Base-by-base conservation (phyloP, 768 basidiomycete genomes). In the Leccinum imitatum region DNA sequence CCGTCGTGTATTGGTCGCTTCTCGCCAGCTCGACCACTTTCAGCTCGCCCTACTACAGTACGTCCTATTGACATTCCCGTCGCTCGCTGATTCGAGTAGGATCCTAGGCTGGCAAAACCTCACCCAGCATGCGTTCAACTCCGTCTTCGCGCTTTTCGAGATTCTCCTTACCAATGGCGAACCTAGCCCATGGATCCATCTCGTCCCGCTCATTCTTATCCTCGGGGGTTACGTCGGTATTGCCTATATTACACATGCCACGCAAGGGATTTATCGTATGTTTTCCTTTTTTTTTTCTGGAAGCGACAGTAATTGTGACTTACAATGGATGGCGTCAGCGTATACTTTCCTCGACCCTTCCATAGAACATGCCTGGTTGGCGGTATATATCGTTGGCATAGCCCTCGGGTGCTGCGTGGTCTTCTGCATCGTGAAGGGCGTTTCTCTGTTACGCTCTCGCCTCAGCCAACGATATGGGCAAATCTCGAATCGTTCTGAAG, bases 231-330 rank as follows among this genome's bases (percentile, higher is more conserved):
- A 91, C 65, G 72, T 90, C 17, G 87, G 80, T 23, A 73, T 91
- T 1, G 89, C 88, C 11, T 91, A 90, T 64, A 79, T 91, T 56
- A 88, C 87, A 0, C 64, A 79, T 52, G 82, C 74, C 0, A 80
- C 82, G 0, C 86, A 87, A 66, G 82, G 83, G 0, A 81, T 87
- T 66, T 91, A 90, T 68, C 70, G 89, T 90, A 61, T 56, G 85
- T 71, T 41, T 17, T 0, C 0, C 3, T 3, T 23, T 78, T 54
- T 2, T 31, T 35, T 35, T 25, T 9, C 15, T 27, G n/a, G 21
- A 6, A 13, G 9, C 13, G 21, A 33, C 10, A 35, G 17, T n/a
- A 21, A 25, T 25, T n/a, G 31, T 15, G 7, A 53, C 8, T 67
- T 37, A 69, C 46, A 50, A 56, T 11, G 15, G 6, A n/a, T 30